Evolutionary conservation across 2,329 filamentous ascomycete species (phyloP), one percentile per base, ranked within the genome.

Genomic region (Penicillium hesseltinei): DNA sequence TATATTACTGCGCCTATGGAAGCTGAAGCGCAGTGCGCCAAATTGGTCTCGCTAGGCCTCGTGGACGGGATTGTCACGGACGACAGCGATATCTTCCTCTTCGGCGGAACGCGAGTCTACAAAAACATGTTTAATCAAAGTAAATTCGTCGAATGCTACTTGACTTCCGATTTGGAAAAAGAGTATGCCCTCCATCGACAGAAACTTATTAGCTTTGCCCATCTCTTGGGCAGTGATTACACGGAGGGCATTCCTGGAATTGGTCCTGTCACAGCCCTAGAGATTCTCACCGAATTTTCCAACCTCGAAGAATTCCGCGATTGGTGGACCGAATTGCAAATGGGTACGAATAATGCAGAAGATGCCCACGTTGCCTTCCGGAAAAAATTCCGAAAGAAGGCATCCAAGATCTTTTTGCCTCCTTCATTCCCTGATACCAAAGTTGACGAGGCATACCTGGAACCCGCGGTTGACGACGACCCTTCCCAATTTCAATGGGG

Each of bases 71-170:
- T 99, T 60, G 92, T 99, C 31, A 99, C 95, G 0, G 94, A 99
- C 69, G 94, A 99, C 72, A 95, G 90, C 3, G 94, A 99, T 78
- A 95, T 88, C 0, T 99, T 99, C 69, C 83, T 99, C 0, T 99
- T 99, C 73, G 95, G 94, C 19, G 95, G 94, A 38, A 99, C 92
- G 0, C 84, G 93, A 19, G 89, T 99, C 23, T 99, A 99, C 81
- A 99, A 99, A 75, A 99, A 99, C 79, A 96, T 99, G 92, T 99
- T 99, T 81, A 99, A 97, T 75, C 88, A 91, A 67, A 94, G 94
- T 74, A 99, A 99, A 72, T 96, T 91, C 67, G 94, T 99, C 42
- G 94, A 99, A 77, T 97, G 94, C 76, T 99, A 97, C 71, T 83
- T 99, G 10, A 78, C 87, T 2, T 81, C 80, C 0, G 94, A 99